phyloP scores from a whole-genome alignment of 2,329 filamentous ascomycete species.

The Xylaria sp. region DNA sequence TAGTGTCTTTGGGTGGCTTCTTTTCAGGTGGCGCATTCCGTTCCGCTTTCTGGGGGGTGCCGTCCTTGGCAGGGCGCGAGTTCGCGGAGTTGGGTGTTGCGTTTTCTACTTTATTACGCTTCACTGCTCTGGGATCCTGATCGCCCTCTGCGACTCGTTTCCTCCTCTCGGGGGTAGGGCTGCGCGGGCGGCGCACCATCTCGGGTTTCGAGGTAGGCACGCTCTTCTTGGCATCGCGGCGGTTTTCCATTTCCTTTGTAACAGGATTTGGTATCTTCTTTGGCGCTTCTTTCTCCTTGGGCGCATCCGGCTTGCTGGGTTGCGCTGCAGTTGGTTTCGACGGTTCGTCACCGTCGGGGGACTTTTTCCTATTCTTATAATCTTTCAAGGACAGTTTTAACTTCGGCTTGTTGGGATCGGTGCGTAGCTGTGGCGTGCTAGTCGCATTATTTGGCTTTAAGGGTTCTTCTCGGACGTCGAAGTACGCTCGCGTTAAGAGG shows the following conservation, averaged over 20 bases:
- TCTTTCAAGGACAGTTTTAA: slow-evolving; percentile 60
- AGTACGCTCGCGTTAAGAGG: slow-evolving; percentile 59
- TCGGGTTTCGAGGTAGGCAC: slow-evolving; percentile 31
- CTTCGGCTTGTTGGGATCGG: slow-evolving; percentile 47
- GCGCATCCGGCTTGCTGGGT: slow-evolving; percentile 27
- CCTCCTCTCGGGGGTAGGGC: slow-evolving; percentile 48
- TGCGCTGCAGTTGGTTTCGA: slow-evolving; percentile 28
- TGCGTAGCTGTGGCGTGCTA: slow-evolving; percentile 26
- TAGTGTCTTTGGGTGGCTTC: slow-evolving; percentile 31
- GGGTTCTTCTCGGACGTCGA: slow-evolving; percentile 57
- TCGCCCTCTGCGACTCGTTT: slow-evolving; percentile 52
- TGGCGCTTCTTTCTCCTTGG: slow-evolving; percentile 33
- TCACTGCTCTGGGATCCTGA: slow-evolving; percentile 48
- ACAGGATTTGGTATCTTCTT: slow-evolving; percentile 28
- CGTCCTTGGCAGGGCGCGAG: slow-evolving; percentile 27
- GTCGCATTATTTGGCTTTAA: slow-evolving; percentile 41
- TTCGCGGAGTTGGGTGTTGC: slow-evolving; percentile 24
- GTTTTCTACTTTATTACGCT: slow-evolving; percentile 49
- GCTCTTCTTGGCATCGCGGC: slow-evolving; percentile 29
- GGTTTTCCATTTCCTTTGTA: slow-evolving; percentile 31
- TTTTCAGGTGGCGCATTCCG: slow-evolving; percentile 25
- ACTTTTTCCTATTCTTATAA: slow-evolving; percentile 59
- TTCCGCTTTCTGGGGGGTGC: slow-evolving; percentile 29
- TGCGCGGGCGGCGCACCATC: slow-evolving; percentile 36
- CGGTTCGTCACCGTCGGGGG: slow-evolving; percentile 32